These are phyloP conservation scores for Aspergillus neoniger DNA, from an alignment of 2,329 filamentous ascomycete species.

Conservation along the genomic window DNA sequence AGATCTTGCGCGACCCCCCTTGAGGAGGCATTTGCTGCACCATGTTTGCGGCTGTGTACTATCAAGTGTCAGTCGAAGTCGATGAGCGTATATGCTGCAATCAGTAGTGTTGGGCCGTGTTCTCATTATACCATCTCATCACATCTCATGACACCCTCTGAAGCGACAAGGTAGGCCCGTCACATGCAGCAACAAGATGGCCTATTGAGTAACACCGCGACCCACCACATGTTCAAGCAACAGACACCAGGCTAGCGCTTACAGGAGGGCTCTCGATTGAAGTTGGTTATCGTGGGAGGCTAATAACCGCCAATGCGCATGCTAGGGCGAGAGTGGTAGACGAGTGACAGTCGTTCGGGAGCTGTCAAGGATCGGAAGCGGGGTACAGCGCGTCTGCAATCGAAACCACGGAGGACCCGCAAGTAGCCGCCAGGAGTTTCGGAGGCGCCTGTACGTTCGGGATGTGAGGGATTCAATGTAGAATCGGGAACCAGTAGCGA, in stretches of 20 bases:
- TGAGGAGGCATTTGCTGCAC: constrained; percentile 50
- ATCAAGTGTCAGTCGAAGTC: constrained; percentile 13
- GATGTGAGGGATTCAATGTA: not conserved
- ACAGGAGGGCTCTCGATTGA: constrained; percentile 8
- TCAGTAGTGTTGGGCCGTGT: not conserved
- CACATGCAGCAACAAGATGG: constrained; percentile 8
- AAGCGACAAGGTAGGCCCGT: constrained; percentile 3
- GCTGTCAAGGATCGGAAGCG: constrained; percentile 16
- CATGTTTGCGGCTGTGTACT: constrained; percentile 32
- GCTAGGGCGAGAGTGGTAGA: constrained; percentile 9
- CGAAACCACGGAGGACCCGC: constrained; percentile 13
- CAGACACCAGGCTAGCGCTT: constrained; percentile 13
- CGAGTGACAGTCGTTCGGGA: constrained; percentile 6
- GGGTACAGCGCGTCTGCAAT: constrained; percentile 19
- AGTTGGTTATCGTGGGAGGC: not conserved
- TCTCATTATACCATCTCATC: constrained; percentile 6
- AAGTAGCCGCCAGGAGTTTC: constrained; percentile 4
- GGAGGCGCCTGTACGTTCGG: not conserved
- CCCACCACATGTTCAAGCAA: constrained; percentile 5
- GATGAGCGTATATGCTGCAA: not conserved
- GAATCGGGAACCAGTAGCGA: not conserved
- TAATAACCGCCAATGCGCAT: constrained; percentile 6
- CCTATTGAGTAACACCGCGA: not conserved
- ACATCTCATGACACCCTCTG: not conserved
- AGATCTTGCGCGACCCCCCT: constrained; percentile 81